Percentiles rank a stretch among this genome's conserved stretches.
phyloP scores from a whole-genome alignment of 1,284 basidiomycete genomes.

The Tilletia setariae region DNA sequence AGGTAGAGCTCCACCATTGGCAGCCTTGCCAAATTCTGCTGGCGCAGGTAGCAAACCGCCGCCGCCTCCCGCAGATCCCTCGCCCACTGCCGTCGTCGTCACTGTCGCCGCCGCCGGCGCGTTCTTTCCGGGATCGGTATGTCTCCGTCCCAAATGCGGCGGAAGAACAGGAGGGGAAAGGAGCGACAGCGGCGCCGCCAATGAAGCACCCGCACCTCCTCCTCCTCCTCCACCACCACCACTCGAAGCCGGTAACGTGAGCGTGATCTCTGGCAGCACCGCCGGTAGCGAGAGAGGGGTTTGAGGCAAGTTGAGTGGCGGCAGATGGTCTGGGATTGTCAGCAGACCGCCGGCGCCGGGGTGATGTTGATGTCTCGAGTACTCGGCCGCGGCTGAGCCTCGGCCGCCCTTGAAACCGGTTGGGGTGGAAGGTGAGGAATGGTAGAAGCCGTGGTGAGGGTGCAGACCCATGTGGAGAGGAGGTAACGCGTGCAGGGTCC shows the following conservation, averaged over 20 bases:
- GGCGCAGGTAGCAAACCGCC: conserved; percentile 4
- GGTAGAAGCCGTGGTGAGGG: too few relatives aligned
- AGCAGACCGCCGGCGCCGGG: not conserved
- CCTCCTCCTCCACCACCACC: not conserved
- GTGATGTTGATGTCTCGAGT: too few relatives aligned
- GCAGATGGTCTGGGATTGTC: conserved; percentile 2
- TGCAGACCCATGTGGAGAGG: too few relatives aligned
- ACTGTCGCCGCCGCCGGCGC: not conserved
- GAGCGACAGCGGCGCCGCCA: conserved; percentile 4
- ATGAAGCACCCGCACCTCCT: too few relatives aligned
- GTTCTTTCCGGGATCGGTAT: not conserved
- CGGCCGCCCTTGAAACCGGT: too few relatives aligned
- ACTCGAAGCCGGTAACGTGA: not conserved
- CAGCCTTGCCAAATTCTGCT: not conserved
- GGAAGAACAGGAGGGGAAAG: not conserved
- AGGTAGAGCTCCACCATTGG: not conserved
- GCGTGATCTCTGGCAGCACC: conserved; percentile 10
- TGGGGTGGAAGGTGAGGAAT: too few relatives aligned
- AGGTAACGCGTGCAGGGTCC: not conserved
- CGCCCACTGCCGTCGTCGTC: not conserved
- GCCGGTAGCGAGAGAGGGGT: conserved; percentile 6
- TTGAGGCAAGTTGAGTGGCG: conserved; percentile 10
- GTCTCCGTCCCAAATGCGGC: not conserved
- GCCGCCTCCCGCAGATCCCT: not conserved
- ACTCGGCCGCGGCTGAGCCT: too few relatives aligned